Evolutionary conservation across 2,329 filamentous ascomycete species (phyloP).

Genomic region (Stachybotrys elegans): DNA sequence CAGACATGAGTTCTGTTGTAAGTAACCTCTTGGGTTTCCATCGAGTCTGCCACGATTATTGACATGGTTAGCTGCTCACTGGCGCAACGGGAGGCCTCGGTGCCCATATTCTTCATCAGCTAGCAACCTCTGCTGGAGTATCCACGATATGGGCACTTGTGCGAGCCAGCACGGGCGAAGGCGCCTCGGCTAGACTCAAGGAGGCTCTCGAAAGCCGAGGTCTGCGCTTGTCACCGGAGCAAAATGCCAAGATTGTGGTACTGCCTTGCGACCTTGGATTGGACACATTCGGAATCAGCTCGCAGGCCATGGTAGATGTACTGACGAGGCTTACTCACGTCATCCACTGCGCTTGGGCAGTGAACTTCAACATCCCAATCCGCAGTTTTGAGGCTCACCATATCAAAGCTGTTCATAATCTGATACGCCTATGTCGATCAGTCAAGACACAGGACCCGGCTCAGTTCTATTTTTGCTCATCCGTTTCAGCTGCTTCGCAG

Average conservation of each 20-base stretch:
- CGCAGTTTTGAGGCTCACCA: constrained; percentile 43
- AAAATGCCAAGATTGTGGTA: constrained; percentile 15
- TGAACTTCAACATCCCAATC: constrained; percentile 51
- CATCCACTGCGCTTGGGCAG: constrained; percentile 49
- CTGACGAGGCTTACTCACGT: constrained; percentile 30
- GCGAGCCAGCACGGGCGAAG: constrained; percentile 25
- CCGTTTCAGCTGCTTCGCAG: constrained; percentile 35
- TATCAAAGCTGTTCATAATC: constrained; percentile 39
- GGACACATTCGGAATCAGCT: constrained; percentile 11
- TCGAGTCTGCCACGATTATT: background rate
- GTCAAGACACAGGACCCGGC: constrained; percentile 6
- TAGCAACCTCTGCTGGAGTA: constrained; percentile 54
- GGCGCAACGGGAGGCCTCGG: constrained; percentile 59
- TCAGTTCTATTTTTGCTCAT: constrained; percentile 46
- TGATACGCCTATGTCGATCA: constrained; percentile 33
- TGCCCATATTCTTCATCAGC: constrained; percentile 50
- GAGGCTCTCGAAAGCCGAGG: constrained; percentile 10
- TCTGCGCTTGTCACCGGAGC: constrained; percentile 8
- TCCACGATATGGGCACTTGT: constrained; percentile 43
- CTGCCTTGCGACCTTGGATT: constrained; percentile 15
- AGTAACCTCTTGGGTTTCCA: constrained; percentile 9
- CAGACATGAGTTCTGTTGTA: constrained; percentile 15
- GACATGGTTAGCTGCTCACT: constrained; percentile 53
- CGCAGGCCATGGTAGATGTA: constrained; percentile 22
- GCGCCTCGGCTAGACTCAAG: constrained; percentile 8